These are phyloP conservation scores for Coleophoma eucalyptorum DNA, from an alignment of 2,329 filamentous ascomycete species.

Conservation along the genomic window DNA sequence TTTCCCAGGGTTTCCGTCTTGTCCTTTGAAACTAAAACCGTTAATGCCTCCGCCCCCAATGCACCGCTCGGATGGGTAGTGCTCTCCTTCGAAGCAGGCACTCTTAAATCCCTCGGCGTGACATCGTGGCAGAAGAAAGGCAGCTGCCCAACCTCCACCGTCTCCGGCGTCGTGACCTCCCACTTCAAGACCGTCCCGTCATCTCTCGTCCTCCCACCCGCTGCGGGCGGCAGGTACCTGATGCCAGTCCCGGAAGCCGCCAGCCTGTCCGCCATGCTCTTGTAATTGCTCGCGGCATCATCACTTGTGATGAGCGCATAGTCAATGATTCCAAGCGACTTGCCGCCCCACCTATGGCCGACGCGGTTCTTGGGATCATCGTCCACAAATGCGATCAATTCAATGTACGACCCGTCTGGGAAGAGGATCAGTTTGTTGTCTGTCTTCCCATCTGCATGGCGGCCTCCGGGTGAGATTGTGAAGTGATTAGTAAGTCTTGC, in stretches of 20 bases:
- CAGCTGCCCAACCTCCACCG: conserved; percentile 39
- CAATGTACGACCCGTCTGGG: conserved; percentile 61
- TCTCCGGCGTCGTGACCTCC: conserved; percentile 45
- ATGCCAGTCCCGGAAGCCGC: conserved; percentile 27
- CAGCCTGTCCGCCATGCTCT: conserved; percentile 10
- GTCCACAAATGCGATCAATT: conserved; percentile 59
- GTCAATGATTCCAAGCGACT: conserved; percentile 51
- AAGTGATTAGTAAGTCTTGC: conserved; percentile 49
- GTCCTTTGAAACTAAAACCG: conserved; percentile 28
- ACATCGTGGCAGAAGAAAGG: conserved; percentile 67
- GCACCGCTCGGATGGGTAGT: conserved; percentile 47
- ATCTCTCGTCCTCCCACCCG: conserved; percentile 49
- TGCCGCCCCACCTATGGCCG: conserved; percentile 51
- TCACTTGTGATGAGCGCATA: conserved; percentile 48
- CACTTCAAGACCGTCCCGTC: conserved; percentile 57
- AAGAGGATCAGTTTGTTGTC: conserved; percentile 62
- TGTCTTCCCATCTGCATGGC: conserved; percentile 55
- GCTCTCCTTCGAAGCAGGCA: conserved; percentile 39
- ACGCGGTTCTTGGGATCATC: conserved; percentile 34
- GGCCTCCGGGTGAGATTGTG: conserved; percentile 55
- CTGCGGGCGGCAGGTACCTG: conserved; percentile 42
- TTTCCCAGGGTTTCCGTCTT: neutral
- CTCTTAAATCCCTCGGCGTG: conserved; percentile 50
- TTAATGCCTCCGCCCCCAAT: conserved; percentile 43
- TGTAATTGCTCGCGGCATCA: conserved; percentile 34